Base-by-base conservation (phyloP, 306 rosid species). In the Quercus engelmannii region DNA sequence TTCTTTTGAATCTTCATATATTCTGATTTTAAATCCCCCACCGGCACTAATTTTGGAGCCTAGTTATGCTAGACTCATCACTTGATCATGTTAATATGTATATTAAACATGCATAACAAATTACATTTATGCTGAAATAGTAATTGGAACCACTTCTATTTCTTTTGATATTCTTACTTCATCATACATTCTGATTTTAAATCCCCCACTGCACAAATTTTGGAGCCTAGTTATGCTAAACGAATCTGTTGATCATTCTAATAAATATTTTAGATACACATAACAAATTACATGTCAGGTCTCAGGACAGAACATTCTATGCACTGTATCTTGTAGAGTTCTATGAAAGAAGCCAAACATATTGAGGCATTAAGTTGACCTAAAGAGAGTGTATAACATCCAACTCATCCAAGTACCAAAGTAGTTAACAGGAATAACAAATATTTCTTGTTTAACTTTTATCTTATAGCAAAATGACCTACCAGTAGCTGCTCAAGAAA, bases 401-500 rank as follows among this genome's bases (percentile, higher is more conserved):
- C 26, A 82, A 67, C 61, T 70, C 41, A 78, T 61, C 72, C 67
- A 43, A 68, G 63, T 35, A 73, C 77, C 61, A 57, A 55, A 31
- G 73, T 55, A 51, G 62, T 79, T 55, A 25, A 25, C 51, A n/a
- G 28, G 69, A 71, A 55, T 74, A 79, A 54, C 31, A 62, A 38
- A 74, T 63, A 25, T 56, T 74, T 84, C 73, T 62, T 71, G n/a
- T 19, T 61, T 41, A 76, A 82, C 78, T 46, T 49, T 74, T 79
- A 51, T 75, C 55, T 43, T 17, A 68, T 61, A 74, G 80, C 55
- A 76, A 79, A 83, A 18, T 78, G 84, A 73, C 94, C 76, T 92
- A 95, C 99, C 98, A 95, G 90, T 55, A 95, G 96, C 89, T 95
- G 99, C 87, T 95, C 98, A 23, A 95, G 94, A 87, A 92, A 95